Base-by-base conservation (phyloP, 202 grass and related monocot genomes). In the Carex sylvatica region DNA sequence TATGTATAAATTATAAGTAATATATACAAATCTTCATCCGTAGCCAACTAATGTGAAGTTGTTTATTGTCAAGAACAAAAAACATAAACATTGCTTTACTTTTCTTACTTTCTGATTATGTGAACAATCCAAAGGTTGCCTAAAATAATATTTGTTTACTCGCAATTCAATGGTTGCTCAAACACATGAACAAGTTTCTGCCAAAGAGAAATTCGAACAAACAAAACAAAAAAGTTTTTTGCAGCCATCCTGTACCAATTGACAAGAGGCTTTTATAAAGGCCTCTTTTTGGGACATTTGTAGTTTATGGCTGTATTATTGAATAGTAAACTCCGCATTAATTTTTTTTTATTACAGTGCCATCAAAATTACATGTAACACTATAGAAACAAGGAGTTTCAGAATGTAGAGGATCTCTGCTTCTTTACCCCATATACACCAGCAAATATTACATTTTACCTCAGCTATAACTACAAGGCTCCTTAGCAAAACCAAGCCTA, bases 401-500 rank as follows among this genome's bases (percentile, higher is more conserved):
- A 58, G 30, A 51, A 82, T 64, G 33, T 47, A 64, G 56, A 65
- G 58, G 78, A 63, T 51, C 6, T 78, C 61, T 18, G 11, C 16
- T 61, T 51, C 19, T 20, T 63, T 78, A 42, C 68, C 68, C 56
- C 24, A 78, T 66, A 84, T 77, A 65, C 56, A 76, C 53, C 16
- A 84, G 56, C 19, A 63, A 70, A 4, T 64, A 42, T 59, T 15
- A 4, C 4, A 31, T 38, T 75, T 47, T 56, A 65, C 33, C 38
- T 49, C 72, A 92, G 67, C 28, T 80, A 77, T 85, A 91, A 83
- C 26, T 86, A 83, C 94, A 97, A 70, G 72, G 65, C 79, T 97
- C 94, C 58, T 97, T 78, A 0, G 89, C 91, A 86, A 97, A 93
- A 5, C 94, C 94, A 19, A 97, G 15, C 74, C 82, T 86, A 28